phyloP scores from a whole-genome alignment of 2,329 filamentous ascomycete genomes.

The Diaporthe vaccinii region DNA sequence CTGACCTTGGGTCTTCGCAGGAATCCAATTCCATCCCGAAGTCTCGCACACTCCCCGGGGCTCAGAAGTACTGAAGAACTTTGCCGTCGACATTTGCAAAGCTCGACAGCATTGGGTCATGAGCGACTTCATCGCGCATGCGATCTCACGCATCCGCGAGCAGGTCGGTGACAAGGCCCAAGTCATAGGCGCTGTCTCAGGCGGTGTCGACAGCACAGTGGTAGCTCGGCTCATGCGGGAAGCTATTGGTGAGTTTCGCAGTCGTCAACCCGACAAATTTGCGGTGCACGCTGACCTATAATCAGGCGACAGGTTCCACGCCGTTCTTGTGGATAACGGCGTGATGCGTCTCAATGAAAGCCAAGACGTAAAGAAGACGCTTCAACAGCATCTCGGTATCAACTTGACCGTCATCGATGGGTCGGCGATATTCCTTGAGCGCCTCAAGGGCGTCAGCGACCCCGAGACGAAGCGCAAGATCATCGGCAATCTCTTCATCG shows the following conservation, averaged over 20 bases:
- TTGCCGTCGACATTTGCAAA: constrained; percentile 84
- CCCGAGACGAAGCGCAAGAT: constrained; percentile 93
- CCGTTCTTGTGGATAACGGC: constrained; percentile 87
- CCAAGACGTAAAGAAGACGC: constrained; percentile 81
- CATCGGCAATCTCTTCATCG: constrained; percentile 52
- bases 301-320: constrained; percentile 68
- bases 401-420: constrained; percentile 91
- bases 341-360: constrained; percentile 90
- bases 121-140: constrained; percentile 83
- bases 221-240: constrained; percentile 87
- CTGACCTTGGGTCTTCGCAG: constrained; percentile 45
- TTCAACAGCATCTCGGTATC: constrained; percentile 85
- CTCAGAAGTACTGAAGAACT: constrained; percentile 81
- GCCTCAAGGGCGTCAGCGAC: constrained; percentile 80
- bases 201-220: constrained; percentile 92
- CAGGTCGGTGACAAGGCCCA: constrained; percentile 87
- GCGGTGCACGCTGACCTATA: constrained; percentile 60
- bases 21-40: constrained; percentile 92
- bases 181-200: constrained; percentile 70
- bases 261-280: background rate
- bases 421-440: constrained; percentile 78
- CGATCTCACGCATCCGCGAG: constrained; percentile 83
- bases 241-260: constrained; percentile 69
- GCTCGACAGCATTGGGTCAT: constrained; percentile 86
- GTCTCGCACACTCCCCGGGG: constrained; percentile 69